phyloP scores from a whole-genome alignment of 2,329 filamentous ascomycete genomes.

The Fusarium sarcochroum region DNA sequence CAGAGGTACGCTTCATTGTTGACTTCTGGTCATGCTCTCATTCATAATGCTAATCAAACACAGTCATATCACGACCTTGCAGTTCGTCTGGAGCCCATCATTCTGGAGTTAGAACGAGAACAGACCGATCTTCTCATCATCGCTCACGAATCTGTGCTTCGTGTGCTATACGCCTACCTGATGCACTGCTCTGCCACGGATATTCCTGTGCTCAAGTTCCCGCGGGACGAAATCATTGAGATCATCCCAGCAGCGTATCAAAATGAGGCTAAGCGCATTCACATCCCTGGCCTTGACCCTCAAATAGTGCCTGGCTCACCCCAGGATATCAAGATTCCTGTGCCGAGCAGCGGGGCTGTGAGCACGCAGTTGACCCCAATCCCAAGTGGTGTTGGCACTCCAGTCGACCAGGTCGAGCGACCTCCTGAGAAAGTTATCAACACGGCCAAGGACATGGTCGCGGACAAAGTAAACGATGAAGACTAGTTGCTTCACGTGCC shows the following conservation, averaged over 20 bases:
- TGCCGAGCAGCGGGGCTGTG: constrained; percentile 62
- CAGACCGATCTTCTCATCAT: constrained; percentile 98
- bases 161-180: constrained; percentile 95
- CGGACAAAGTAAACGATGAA: constrained; percentile 67
- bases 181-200: constrained; percentile 98
- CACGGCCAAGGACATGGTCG: constrained; percentile 64
- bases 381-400: constrained; percentile 61
- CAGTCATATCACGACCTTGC: constrained; percentile 98
- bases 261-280: constrained; percentile 92
- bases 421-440: constrained; percentile 66
- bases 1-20: constrained; percentile 74
- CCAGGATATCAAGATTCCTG: constrained; percentile 84
- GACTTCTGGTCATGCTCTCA: background rate
- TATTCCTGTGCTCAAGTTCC: constrained; percentile 93
- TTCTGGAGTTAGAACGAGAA: constrained; percentile 95
- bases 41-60: constrained; percentile 11
- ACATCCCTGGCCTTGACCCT: constrained; percentile 78
- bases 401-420: constrained; percentile 60
- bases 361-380: constrained; percentile 63
- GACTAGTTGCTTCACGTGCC: constrained; percentile 53
- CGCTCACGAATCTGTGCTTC: constrained; percentile 96
- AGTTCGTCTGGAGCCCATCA: constrained; percentile 97
- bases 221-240: constrained; percentile 97
- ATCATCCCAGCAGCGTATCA: constrained; percentile 98
- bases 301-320: constrained; percentile 82